A percentile compares a stretch with the other conserved stretches of the same genome.
phyloP scores from a whole-genome alignment of 768 basidiomycete genomes.

The Boletellus ananiceps region DNA sequence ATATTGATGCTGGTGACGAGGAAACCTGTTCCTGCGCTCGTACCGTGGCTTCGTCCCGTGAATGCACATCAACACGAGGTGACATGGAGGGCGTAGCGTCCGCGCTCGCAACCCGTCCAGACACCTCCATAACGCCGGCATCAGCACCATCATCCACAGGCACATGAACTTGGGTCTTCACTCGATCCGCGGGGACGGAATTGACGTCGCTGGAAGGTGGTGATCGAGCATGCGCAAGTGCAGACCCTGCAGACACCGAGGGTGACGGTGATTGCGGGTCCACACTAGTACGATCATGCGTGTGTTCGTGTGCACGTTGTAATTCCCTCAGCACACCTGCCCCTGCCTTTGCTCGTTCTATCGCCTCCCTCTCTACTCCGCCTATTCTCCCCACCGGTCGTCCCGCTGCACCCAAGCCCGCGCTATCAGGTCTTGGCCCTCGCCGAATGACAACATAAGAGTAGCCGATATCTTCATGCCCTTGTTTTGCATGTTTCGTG shows the following conservation, averaged over 20 bases:
- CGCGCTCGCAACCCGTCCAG: slow-evolving; percentile 15
- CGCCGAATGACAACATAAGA: slow-evolving; percentile 87
- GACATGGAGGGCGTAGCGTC: slow-evolving; percentile 17
- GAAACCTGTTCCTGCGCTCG: slow-evolving; percentile 11
- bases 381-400: slow-evolving; percentile 25
- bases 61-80: slow-evolving; percentile 24
- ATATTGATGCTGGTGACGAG: slow-evolving; percentile 6
- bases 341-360: slow-evolving; percentile 23
- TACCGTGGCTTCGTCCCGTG: slow-evolving; percentile 9
- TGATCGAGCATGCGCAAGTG: slow-evolving; percentile 12
- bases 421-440: slow-evolving; percentile 57
- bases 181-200: slow-evolving; percentile 22
- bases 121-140: slow-evolving; percentile 11
- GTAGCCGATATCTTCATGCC: slow-evolving; percentile 85
- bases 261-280: slow-evolving; percentile 27
- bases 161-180: slow-evolving; percentile 9
- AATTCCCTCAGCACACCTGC: slow-evolving; percentile 23
- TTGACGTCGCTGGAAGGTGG: slow-evolving; percentile 15
- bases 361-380: slow-evolving; percentile 27
- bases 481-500: slow-evolving; percentile 82
- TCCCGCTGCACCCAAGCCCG: slow-evolving; percentile 2
- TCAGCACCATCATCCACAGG: slow-evolving; percentile 18
- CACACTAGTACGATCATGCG: slow-evolving; percentile 11
- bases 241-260: slow-evolving; percentile 9
- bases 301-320: slow-evolving; percentile 17